A percentile compares a stretch with the other conserved stretches of the same genome.
Conservation (phyloP, 108 stramenopile genomes). For the Asterionellopsis glacialis region DNA sequence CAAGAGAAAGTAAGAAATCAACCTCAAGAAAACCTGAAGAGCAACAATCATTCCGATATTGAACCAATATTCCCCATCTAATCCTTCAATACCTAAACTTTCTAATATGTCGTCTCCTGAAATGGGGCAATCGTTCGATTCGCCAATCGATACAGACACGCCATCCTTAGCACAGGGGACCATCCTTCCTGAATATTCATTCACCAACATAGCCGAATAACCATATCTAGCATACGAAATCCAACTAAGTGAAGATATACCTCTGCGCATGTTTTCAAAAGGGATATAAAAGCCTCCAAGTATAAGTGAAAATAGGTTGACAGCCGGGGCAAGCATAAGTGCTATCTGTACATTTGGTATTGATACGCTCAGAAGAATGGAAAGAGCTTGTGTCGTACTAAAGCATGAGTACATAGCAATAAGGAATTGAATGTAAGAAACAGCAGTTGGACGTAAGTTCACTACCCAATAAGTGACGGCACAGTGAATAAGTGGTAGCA, state of each 20-base stretch:
- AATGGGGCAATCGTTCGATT: slow-evolving; percentile 44
- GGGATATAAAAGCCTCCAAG: slow-evolving; percentile 79
- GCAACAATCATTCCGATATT: slow-evolving; percentile 47
- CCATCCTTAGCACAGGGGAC: slow-evolving; percentile 42
- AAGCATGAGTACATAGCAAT: slow-evolving; percentile 59
- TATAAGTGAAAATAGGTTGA: slow-evolving; percentile 68
- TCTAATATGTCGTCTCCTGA: slow-evolving; percentile 52
- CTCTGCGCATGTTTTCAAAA: slow-evolving; percentile 40
- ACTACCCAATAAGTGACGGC: slow-evolving; percentile 60
- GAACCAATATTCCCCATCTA: slow-evolving; percentile 55
- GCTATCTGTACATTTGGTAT: slow-evolving; percentile 55
- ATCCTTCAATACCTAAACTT: slow-evolving; percentile 49
- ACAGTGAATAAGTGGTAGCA: slow-evolving; percentile 53
- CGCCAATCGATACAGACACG: slow-evolving; percentile 25
- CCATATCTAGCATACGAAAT: slow-evolving; percentile 70
- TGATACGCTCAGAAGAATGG: slow-evolving; percentile 54
- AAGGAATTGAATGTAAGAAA: slow-evolving; percentile 49
- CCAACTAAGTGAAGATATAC: slow-evolving; percentile 56
- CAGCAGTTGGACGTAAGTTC: slow-evolving; percentile 33
- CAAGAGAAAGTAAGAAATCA: slow-evolving; percentile 37
- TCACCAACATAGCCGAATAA: slow-evolving; percentile 64
- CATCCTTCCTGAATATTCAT: slow-evolving; percentile 54
- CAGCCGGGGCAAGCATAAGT: slow-evolving; percentile 53
- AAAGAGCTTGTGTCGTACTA: slow-evolving; percentile 62
- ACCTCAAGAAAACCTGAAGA: slow-evolving; percentile 39